These are phyloP conservation scores for Aspergillus novofumigatus DNA, from an alignment of 2,329 filamentous ascomycete species.

Conservation along the genomic window DNA sequence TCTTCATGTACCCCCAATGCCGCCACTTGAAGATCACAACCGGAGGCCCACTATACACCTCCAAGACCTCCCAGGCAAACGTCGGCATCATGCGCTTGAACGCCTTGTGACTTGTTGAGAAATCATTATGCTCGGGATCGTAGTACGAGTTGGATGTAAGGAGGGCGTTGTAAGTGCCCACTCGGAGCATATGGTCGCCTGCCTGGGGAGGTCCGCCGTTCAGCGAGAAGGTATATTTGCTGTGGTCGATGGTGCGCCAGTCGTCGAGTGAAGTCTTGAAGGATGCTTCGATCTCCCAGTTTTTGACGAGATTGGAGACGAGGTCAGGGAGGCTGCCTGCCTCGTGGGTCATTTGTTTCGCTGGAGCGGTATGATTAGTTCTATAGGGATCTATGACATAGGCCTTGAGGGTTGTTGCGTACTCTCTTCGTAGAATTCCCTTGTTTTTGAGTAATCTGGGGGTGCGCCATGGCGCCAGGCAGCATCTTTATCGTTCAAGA, in stretches of 20 bases:
- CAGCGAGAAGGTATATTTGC: conserved; percentile 60
- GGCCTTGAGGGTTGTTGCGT: background rate
- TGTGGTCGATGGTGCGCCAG: conserved; percentile 62
- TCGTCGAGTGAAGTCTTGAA: conserved; percentile 60
- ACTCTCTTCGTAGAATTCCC: conserved; percentile 58
- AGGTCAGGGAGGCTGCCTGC: conserved; percentile 56
- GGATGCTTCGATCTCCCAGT: conserved; percentile 68
- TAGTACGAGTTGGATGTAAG: conserved; percentile 62
- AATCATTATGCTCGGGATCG: conserved; percentile 58
- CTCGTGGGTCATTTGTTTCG: conserved; percentile 54
- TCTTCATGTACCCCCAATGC: conserved; percentile 65
- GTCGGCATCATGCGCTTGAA: conserved; percentile 71
- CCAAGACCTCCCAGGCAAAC: conserved; percentile 67
- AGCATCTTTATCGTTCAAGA: conserved; percentile 51
- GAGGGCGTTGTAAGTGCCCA: conserved; percentile 67
- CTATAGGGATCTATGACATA: background rate
- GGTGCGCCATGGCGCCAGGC: conserved; percentile 58
- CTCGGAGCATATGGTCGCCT: conserved; percentile 61
- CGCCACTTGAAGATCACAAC: conserved; percentile 62
- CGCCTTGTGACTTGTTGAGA: conserved; percentile 62
- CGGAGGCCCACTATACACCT: conserved; percentile 63
- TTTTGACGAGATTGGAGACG: conserved; percentile 68
- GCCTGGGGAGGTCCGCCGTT: conserved; percentile 56
- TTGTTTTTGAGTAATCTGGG: conserved; percentile 63
- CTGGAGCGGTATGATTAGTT: conserved; percentile 33